Conservation (phyloP, 1,139 yeast species). For the Zygoascus sp. region DNA sequence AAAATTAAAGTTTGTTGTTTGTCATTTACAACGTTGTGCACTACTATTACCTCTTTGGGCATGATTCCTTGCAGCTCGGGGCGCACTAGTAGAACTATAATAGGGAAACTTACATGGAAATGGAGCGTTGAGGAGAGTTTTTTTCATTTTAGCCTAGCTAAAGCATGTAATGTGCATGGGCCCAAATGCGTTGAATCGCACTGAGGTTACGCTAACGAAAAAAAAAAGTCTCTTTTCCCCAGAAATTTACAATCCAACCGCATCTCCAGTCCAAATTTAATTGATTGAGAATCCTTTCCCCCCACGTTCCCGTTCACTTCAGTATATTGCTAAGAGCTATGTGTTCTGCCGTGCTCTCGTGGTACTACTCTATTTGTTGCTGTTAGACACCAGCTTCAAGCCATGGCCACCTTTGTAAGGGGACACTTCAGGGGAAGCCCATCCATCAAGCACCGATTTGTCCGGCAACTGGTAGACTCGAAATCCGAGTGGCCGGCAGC, state of each 20-base stretch:
- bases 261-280: neutral
- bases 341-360: too few species aligned
- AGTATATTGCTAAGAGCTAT: too few species aligned
- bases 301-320: neutral
- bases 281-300: neutral
- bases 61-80: neutral
- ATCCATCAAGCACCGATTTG: conserved; percentile 41
- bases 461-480: conserved; percentile 55
- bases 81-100: too few species aligned
- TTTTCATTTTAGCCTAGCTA: too few species aligned
- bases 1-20: conserved; percentile 1
- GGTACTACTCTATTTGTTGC: neutral
- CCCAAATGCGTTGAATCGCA: too few species aligned
- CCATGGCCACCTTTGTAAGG: conserved; percentile 58
- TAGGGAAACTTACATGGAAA: neutral
- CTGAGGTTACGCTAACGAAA: too few species aligned
- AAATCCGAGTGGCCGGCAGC: conserved; percentile 60
- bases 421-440: conserved; percentile 51
- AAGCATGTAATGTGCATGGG: too few species aligned
- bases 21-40: neutral
- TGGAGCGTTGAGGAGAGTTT: neutral
- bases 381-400: conserved; percentile 25
- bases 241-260: too few species aligned
- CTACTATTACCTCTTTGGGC: neutral
- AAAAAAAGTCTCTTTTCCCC: neutral